Conservation (phyloP, 148 eudicot species). For the Silene uniflora region DNA sequence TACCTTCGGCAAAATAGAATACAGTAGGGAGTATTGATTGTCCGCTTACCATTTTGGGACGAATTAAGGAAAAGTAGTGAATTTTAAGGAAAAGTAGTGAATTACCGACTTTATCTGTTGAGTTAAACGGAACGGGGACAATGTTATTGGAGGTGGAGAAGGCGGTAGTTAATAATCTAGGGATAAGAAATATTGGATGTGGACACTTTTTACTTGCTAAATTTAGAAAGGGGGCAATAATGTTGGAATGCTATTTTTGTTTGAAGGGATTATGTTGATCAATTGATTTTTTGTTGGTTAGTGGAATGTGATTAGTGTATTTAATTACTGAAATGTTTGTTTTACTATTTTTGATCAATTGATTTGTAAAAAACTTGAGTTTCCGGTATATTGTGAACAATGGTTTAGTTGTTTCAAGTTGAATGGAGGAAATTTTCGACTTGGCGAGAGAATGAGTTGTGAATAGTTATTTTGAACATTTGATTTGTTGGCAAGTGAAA, state of each 20-base stretch:
- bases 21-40: too few relatives aligned
- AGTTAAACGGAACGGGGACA: too few relatives aligned
- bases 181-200: too few relatives aligned
- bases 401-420: neutral
- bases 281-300: neutral
- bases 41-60: too few relatives aligned
- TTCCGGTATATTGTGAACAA: neutral
- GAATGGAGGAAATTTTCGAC: neutral
- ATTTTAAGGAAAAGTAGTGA: too few relatives aligned
- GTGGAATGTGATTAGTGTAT: neutral
- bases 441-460: neutral
- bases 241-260: neutral
- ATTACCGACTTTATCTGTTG: too few relatives aligned
- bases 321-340: neutral
- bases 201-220: too few relatives aligned
- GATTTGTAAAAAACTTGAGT: neutral
- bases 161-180: too few relatives aligned
- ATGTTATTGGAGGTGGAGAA: too few relatives aligned
- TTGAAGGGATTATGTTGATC: constrained; percentile 33
- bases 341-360: neutral
- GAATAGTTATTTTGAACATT: neutral
- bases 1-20: too few relatives aligned
- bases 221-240: neutral
- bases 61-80: neutral
- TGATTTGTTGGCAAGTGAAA: neutral